Percentiles rank a stretch among this genome's conserved stretches.
These are phyloP conservation scores for Quercus bicolor DNA, from an alignment of 306 rosid genomes.

Conservation along the genomic window DNA sequence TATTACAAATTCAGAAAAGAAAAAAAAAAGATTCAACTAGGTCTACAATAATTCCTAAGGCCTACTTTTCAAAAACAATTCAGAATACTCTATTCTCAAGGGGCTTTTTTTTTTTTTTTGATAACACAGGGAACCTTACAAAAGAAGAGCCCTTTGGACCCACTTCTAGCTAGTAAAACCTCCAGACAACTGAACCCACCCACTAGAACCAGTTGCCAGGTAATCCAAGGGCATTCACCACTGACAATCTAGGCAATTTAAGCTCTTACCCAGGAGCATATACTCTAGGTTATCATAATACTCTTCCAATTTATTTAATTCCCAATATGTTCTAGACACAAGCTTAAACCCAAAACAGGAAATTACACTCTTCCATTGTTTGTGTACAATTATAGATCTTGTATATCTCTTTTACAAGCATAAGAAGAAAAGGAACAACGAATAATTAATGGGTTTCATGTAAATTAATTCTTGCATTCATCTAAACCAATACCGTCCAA, in stretches of 20 bases:
- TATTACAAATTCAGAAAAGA: not conserved
- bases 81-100: not conserved
- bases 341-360: not conserved
- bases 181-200: no score
- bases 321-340: not conserved
- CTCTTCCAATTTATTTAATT: no score
- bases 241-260: no score
- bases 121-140: not conserved
- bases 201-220: no score
- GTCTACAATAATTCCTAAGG: not conserved
- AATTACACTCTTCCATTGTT: not conserved
- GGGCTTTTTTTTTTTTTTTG: not conserved
- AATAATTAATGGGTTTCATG: not conserved
- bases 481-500: not conserved
- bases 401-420: not conserved
- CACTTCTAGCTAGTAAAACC: no score
- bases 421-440: not conserved
- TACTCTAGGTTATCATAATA: no score
- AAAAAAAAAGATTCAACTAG: not conserved
- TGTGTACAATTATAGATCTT: not conserved
- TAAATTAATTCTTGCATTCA: not conserved
- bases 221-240: no score
- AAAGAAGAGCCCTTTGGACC: no score
- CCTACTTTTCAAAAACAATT: no score
- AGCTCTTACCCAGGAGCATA: no score